These are phyloP conservation scores for Venturiaceae sp. DNA, from an alignment of 2,329 filamentous ascomycete species.

Conservation along the genomic window DNA sequence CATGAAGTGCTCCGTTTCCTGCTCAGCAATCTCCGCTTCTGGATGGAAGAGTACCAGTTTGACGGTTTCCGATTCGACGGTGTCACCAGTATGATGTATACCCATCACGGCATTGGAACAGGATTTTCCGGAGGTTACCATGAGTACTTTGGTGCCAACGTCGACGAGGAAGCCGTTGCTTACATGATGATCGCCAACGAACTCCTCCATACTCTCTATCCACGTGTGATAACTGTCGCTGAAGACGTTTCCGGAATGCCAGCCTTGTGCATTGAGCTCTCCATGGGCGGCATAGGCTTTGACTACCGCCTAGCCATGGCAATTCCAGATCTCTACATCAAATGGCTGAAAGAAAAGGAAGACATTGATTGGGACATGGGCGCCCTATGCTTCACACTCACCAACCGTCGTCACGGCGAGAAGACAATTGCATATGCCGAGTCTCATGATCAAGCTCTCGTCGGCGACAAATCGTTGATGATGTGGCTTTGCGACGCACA, in stretches of 20 bases:
- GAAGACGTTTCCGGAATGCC: constrained; percentile 99
- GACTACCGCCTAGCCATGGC: constrained; percentile 98
- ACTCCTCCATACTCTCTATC: constrained; percentile 85
- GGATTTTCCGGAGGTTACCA: constrained; percentile 97
- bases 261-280: constrained; percentile 78
- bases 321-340: constrained; percentile 98
- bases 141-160: constrained; percentile 84
- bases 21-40: constrained; percentile 90
- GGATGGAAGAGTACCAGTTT: constrained; percentile 98
- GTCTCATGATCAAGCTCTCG: constrained; percentile 95
- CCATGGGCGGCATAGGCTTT: constrained; percentile 86
- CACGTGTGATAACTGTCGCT: constrained; percentile 79
- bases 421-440: constrained; percentile 98
- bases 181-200: constrained; percentile 97
- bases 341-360: constrained; percentile 86
- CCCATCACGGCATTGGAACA: constrained; percentile 94
- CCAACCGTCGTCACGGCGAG: constrained; percentile 87
- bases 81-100: constrained; percentile 96
- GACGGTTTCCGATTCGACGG: constrained; percentile 98
- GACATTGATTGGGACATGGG: constrained; percentile 90
- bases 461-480: constrained; percentile 93
- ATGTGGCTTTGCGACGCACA: constrained; percentile 98
- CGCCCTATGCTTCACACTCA: constrained; percentile 75
- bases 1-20: constrained; percentile 95
- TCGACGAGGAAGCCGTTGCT: constrained; percentile 87